phyloP scores from a whole-genome alignment of 177 flowering plant species.

The Vitis hybrid region DNA sequence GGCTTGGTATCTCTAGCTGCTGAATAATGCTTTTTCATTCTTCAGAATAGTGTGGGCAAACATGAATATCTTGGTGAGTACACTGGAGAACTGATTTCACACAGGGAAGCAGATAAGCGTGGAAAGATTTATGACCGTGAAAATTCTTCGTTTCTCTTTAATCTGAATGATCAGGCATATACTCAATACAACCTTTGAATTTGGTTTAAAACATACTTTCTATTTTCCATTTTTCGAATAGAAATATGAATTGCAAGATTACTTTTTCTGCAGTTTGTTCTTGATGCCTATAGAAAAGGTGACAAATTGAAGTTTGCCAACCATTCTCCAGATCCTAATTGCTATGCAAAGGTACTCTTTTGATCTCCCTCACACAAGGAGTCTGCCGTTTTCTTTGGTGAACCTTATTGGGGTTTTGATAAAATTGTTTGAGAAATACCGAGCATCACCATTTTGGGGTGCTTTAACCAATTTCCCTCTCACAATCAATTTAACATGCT shows the following conservation, averaged over 20 bases:
- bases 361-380: neutral
- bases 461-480: neutral
- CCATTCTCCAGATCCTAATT: slow-evolving; percentile 97
- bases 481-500: neutral
- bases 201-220: neutral
- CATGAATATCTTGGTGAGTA: slow-evolving; percentile 98
- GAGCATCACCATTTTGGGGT: neutral
- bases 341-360: slow-evolving; percentile 86
- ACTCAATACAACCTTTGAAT: neutral
- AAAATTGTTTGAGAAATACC: neutral
- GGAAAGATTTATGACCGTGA: slow-evolving; percentile 99
- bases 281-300: slow-evolving; percentile 97
- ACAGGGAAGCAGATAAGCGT: slow-evolving; percentile 97
- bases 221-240: neutral
- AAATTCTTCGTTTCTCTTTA: slow-evolving; percentile 96
- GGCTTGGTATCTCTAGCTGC: neutral
- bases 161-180: slow-evolving; percentile 88
- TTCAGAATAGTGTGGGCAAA: slow-evolving; percentile 89
- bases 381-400: too few species aligned
- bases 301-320: slow-evolving; percentile 97
- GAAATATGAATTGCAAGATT: neutral
- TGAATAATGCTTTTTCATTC: slow-evolving; percentile 7
- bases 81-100: slow-evolving; percentile 96
- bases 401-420: too few species aligned
- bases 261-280: slow-evolving; percentile 73